phyloP scores from a whole-genome alignment of 108 stramenopile genomes.

The Seminavis robusta region DNA sequence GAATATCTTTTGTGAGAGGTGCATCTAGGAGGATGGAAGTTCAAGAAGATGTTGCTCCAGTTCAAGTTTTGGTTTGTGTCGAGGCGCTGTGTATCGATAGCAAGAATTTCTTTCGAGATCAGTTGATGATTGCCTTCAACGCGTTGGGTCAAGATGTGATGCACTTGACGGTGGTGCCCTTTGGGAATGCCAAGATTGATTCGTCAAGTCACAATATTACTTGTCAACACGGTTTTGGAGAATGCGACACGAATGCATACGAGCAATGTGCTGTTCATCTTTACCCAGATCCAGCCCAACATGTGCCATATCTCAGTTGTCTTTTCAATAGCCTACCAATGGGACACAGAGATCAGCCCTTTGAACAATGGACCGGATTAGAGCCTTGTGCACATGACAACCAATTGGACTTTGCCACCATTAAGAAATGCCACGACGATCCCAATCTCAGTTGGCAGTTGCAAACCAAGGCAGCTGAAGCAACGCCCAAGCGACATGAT shows the following conservation, averaged over 20 bases:
- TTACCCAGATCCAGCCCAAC: not conserved
- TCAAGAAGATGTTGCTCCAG: too few relatives aligned
- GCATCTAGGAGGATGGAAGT: too few relatives aligned
- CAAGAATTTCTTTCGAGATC: slow-evolving; percentile 17
- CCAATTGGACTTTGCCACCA: not conserved
- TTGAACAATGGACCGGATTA: slow-evolving; percentile 19
- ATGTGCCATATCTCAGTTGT: slow-evolving; percentile 29
- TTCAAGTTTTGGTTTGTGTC: not conserved
- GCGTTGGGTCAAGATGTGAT: slow-evolving; percentile 14
- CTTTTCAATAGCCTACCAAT: slow-evolving; percentile 29
- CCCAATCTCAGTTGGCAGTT: slow-evolving; percentile 13
- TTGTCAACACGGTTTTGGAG: slow-evolving; percentile 41
- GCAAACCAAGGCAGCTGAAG: slow-evolving; percentile 12
- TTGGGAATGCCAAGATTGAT: slow-evolving; percentile 37
- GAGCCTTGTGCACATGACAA: slow-evolving; percentile 11
- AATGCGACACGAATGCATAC: slow-evolving; percentile 40
- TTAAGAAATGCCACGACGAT: slow-evolving; percentile 29
- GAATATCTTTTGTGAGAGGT: too few relatives aligned
- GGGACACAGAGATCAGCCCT: slow-evolving; percentile 32
- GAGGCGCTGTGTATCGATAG: slow-evolving; percentile 32
- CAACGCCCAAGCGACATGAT: slow-evolving; percentile 27
- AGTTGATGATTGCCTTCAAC: slow-evolving; percentile 13
- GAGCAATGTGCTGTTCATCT: slow-evolving; percentile 27
- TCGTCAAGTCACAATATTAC: slow-evolving; percentile 1
- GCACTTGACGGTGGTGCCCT: slow-evolving; percentile 21